phyloP scores from a whole-genome alignment of 495 filamentous ascomycete species.

The Geoglossum glabrum region DNA sequence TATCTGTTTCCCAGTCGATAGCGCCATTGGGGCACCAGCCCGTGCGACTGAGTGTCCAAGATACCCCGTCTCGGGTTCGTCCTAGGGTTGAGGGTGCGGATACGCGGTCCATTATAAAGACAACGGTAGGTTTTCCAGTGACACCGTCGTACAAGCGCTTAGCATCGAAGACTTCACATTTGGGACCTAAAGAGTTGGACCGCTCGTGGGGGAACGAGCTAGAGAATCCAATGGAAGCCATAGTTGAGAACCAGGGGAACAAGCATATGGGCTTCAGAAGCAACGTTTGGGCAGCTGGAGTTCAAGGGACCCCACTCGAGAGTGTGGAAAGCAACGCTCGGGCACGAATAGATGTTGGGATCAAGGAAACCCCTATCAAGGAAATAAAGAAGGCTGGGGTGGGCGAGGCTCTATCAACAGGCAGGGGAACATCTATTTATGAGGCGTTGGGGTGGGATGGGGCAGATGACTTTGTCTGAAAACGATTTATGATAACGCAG shows the following conservation, averaged over 20 bases:
- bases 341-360: background rate
- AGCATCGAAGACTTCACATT: background rate
- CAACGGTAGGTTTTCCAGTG: background rate
- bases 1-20: conserved; percentile 5
- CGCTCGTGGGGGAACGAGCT: background rate
- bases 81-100: conserved; percentile 10
- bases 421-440: conserved; percentile 37
- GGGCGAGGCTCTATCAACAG: conserved; percentile 2
- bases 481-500: background rate
- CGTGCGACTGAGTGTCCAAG: conserved; percentile 15
- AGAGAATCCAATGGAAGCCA: background rate
- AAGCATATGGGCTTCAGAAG: background rate
- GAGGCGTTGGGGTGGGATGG: conserved; percentile 62
- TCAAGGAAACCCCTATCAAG: conserved; percentile 3
- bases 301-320: background rate
- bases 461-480: conserved; percentile 22
- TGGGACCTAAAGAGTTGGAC: background rate
- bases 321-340: background rate
- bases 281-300: background rate
- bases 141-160: background rate
- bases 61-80: conserved; percentile 33
- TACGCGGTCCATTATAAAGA: background rate
- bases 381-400: background rate
- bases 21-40: background rate
- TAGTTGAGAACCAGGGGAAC: background rate